Evolutionary conservation across 2,329 filamentous ascomycete species (phyloP).

Genomic region (Diaporthe vaccinii): DNA sequence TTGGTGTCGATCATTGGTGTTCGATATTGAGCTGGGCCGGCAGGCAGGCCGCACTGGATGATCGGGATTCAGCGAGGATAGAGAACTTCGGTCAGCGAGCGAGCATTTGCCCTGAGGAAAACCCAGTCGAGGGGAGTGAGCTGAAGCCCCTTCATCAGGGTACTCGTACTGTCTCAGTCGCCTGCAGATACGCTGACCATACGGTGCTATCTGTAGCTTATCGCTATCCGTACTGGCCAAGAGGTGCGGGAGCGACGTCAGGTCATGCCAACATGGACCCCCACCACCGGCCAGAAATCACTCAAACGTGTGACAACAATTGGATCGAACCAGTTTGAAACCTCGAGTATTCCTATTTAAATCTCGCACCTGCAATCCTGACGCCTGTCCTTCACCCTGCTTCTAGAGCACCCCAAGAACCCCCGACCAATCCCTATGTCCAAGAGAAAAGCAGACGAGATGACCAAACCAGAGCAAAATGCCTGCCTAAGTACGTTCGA

Average conservation of each 20-base stretch:
- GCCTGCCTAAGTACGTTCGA: slow-evolving; percentile 72
- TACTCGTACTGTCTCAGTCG: not conserved
- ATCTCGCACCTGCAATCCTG: slow-evolving; percentile 9
- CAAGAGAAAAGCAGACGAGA: slow-evolving; percentile 50
- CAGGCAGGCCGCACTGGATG: not conserved
- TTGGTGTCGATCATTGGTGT: not conserved
- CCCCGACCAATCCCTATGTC: slow-evolving; percentile 26
- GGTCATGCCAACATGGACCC: slow-evolving; percentile 37
- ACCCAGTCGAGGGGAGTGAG: slow-evolving; percentile 29
- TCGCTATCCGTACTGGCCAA: slow-evolving; percentile 1
- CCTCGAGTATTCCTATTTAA: slow-evolving; percentile 37
- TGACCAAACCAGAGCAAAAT: slow-evolving; percentile 70
- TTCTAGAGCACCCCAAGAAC: slow-evolving; percentile 4
- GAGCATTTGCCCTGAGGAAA: slow-evolving; percentile 32
- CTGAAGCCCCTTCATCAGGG: slow-evolving; percentile 33
- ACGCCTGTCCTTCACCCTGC: not conserved
- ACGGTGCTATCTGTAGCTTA: slow-evolving; percentile 31
- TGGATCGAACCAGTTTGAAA: slow-evolving; percentile 31
- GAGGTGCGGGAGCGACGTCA: slow-evolving; percentile 29
- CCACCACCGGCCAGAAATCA: slow-evolving; percentile 41
- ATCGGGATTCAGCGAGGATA: slow-evolving; percentile 17
- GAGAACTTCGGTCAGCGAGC: slow-evolving; percentile 28
- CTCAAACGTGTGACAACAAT: slow-evolving; percentile 39
- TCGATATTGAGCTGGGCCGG: not conserved
- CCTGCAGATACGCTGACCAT: not conserved